These are phyloP conservation scores for Salix caprea DNA, from an alignment of 345 rosid species.

Conservation along the genomic window DNA sequence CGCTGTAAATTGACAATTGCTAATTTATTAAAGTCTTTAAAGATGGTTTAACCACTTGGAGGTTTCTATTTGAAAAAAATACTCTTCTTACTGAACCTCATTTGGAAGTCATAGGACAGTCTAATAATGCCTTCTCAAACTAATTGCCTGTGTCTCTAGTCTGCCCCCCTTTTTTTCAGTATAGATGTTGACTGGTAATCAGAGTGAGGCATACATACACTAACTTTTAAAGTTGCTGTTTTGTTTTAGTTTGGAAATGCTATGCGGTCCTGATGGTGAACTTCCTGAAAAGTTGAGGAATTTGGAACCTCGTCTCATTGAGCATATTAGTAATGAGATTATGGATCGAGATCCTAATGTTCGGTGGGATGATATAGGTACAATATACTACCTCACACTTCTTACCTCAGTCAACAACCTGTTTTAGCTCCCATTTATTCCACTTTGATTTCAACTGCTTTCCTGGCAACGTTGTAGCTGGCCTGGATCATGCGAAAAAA, in stretches of 20 bases:
- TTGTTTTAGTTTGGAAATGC: conserved; percentile 70
- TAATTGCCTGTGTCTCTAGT: neutral
- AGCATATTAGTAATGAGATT: conserved; percentile 94
- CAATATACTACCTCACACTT: conserved; percentile 15
- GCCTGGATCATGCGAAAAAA: conserved; percentile 97
- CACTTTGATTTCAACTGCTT: conserved; percentile 24
- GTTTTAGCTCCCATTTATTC: neutral
- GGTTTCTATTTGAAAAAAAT: neutral
- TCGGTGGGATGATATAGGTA: conserved; percentile 98
- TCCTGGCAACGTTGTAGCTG: conserved; percentile 51
- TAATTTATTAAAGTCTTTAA: neutral
- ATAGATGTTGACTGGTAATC: too few species aligned
- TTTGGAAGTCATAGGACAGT: neutral
- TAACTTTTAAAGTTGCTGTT: neutral
- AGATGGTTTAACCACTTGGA: conserved; percentile 10
- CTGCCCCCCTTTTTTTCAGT: neutral
- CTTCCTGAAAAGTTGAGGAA: conserved; percentile 93
- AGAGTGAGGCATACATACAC: too few species aligned
- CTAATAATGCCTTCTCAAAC: neutral
- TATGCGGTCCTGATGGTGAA: conserved; percentile 97
- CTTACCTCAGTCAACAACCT: neutral
- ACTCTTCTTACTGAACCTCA: neutral
- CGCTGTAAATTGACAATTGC: neutral
- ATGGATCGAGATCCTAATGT: conserved; percentile 97
- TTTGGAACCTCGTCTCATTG: conserved; percentile 93